These are phyloP conservation scores for Trametes gibbosa DNA, from an alignment of 768 basidiomycete species.

Conservation along the genomic window DNA sequence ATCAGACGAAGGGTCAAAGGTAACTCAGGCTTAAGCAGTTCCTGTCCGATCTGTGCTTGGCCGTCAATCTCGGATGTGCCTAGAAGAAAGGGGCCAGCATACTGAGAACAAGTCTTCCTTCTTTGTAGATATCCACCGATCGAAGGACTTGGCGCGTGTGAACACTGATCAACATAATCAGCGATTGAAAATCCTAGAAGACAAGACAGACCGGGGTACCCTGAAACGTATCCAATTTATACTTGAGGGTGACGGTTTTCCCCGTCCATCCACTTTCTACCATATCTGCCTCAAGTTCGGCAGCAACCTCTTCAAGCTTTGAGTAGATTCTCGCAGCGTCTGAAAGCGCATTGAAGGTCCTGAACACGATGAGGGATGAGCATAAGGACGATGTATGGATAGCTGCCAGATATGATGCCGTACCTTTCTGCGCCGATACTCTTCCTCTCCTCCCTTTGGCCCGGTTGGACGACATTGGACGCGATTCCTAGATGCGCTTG, in stretches of 20 bases:
- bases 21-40: constrained; percentile 75
- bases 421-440: constrained; percentile 92
- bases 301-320: constrained; percentile 79
- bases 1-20: constrained; percentile 82
- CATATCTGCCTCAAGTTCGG: constrained; percentile 82
- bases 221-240: constrained; percentile 89
- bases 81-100: constrained; percentile 24
- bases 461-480: constrained; percentile 76
- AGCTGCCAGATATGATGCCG: not conserved
- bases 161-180: constrained; percentile 45
- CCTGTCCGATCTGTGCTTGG: constrained; percentile 63
- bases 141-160: constrained; percentile 79
- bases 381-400: no score
- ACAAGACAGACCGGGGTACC: constrained; percentile 36
- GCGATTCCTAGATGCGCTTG: constrained; percentile 83
- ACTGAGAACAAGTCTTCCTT: constrained; percentile 81
- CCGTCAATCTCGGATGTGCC: not conserved
- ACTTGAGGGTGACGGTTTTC: constrained; percentile 87
- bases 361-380: constrained; percentile 29
- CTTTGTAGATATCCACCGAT: constrained; percentile 69
- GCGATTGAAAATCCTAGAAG: not conserved
- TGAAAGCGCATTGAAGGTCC: constrained; percentile 72
- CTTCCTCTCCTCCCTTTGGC: constrained; percentile 79
- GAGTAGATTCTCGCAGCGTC: constrained; percentile 65
- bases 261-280: constrained; percentile 77